Evolutionary conservation across 2,329 filamentous ascomycete species (phyloP).

Genomic region (Pseudogymnoascus sp.): DNA sequence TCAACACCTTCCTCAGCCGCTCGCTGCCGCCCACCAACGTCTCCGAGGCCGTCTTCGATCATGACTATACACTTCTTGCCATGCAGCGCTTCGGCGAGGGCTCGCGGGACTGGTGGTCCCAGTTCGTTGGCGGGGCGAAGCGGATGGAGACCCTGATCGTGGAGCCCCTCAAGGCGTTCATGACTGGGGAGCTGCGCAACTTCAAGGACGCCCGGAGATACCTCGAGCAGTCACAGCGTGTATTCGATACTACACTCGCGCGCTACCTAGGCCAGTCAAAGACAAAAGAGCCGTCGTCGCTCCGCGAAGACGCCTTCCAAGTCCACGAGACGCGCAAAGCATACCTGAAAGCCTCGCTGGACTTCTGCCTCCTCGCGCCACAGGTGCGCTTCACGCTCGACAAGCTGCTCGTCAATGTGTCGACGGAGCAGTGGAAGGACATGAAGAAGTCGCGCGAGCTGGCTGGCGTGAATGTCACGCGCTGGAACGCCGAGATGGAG

Average conservation of each 20-base stretch:
- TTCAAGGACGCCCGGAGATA: slow-evolving; percentile 78
- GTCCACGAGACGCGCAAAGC: slow-evolving; percentile 85
- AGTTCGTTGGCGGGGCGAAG: slow-evolving; percentile 64
- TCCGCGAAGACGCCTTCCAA: slow-evolving; percentile 92
- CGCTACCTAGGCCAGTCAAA: slow-evolving; percentile 82
- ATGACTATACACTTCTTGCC: slow-evolving; percentile 87
- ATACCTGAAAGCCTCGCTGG: slow-evolving; percentile 86
- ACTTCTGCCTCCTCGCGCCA: slow-evolving; percentile 82
- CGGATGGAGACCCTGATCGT: slow-evolving; percentile 68
- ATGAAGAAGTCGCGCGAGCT: slow-evolving; percentile 65
- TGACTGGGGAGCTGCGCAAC: slow-evolving; percentile 67
- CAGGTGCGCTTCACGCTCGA: slow-evolving; percentile 79
- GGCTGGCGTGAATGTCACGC: slow-evolving; percentile 50
- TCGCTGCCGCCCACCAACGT: slow-evolving; percentile 65
- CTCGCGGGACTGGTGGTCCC: slow-evolving; percentile 78
- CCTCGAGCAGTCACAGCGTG: slow-evolving; percentile 73
- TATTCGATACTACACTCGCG: slow-evolving; percentile 71
- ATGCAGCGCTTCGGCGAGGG: slow-evolving; percentile 79
- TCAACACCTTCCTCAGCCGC: slow-evolving; percentile 68
- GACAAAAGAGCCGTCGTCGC: slow-evolving; percentile 82
- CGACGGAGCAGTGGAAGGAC: slow-evolving; percentile 81
- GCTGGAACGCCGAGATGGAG: slow-evolving; percentile 75
- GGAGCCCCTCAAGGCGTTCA: slow-evolving; percentile 73
- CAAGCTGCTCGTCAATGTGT: slow-evolving; percentile 75
- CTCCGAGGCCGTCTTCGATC: slow-evolving; percentile 80